Evolutionary conservation across 352 stramenopile species (phyloP).

Genomic region (Globisporangium carolinianum): DNA sequence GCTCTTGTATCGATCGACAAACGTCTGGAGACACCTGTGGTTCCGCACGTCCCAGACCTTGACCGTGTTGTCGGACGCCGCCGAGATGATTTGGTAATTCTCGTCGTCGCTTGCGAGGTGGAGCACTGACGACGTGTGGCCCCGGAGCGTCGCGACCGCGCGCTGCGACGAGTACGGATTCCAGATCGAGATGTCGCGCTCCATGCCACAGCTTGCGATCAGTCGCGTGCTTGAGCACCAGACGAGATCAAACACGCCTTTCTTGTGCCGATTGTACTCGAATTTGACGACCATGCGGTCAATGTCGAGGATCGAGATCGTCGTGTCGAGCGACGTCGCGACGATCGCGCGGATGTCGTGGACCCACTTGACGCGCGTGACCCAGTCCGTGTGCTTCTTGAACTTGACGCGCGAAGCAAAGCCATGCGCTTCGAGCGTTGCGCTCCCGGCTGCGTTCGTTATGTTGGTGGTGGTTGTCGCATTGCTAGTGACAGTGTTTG

Average conservation of each 20-base stretch:
- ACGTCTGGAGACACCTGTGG: slow-evolving; percentile 75
- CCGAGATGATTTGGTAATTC: slow-evolving; percentile 81
- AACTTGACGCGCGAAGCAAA: slow-evolving; percentile 69
- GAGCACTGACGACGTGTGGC: slow-evolving; percentile 68
- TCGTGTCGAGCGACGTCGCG: slow-evolving; percentile 72
- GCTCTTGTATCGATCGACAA: slow-evolving; percentile 50
- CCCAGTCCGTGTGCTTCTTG: slow-evolving; percentile 79
- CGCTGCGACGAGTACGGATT: slow-evolving; percentile 86
- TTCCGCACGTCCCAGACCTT: slow-evolving; percentile 84
- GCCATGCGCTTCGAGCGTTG: slow-evolving; percentile 48
- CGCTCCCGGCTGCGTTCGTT: slow-evolving; percentile 35
- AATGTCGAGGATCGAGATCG: slow-evolving; percentile 77
- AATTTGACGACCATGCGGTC: slow-evolving; percentile 77
- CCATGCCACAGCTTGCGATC: slow-evolving; percentile 78
- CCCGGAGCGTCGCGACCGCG: slow-evolving; percentile 59
- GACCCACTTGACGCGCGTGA: slow-evolving; percentile 81
- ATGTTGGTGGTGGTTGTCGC: slow-evolving; percentile 2
- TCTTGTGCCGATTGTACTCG: slow-evolving; percentile 76
- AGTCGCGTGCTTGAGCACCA: slow-evolving; percentile 72
- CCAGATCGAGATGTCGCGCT: slow-evolving; percentile 85
- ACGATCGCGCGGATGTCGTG: slow-evolving; percentile 75
- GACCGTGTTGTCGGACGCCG: slow-evolving; percentile 75
- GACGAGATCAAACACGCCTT: slow-evolving; percentile 75
- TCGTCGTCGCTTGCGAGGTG: slow-evolving; percentile 76
- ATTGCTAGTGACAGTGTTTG: background rate